Evolutionary conservation across 345 rosid genomes (phyloP), one percentile per base, ranked within the genome.

Genomic region (Syzygium aromaticum): DNA sequence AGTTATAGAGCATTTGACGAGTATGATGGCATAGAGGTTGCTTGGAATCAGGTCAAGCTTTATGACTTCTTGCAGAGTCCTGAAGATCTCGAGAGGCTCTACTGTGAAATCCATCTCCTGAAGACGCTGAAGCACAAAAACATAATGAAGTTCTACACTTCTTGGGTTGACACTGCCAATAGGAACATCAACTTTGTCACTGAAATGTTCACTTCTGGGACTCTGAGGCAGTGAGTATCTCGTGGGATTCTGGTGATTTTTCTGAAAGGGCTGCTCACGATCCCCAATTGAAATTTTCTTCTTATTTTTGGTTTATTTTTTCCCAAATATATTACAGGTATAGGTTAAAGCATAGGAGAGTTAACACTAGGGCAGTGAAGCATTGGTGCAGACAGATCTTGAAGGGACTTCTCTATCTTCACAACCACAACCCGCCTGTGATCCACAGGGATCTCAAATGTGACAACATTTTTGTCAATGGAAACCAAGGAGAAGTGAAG

Each of bases 1-100:
- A 98, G 99, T 84, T 98, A 98, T 57, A 94, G 94, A 90, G 99
- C 95, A 88, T 95, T 96, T 92, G 99, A 96, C 91, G 98, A 98
- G 92, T 98, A 94, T 86, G 94, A 93, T 84, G 99, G 99, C 85
- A 95, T 95, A 90, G 99, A 98, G 89, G 98, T 98, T 90, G 99
- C 99, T 88, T 98, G 99, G 99, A 98, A 98, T 89, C 99, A 96
- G 89, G 98, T 98, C 90, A 98, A 95, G 93, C 97, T 98, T 85
- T 93, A 94, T 87, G 98, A 96, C 92, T 96, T 96, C 93, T 84
- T 96, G 73, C 98, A 94, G 85, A 95, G 97, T 89, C 98, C 99
- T 84, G 96, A 98, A 87, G 99, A 96, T 88, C 97, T 98, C 52
- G 97, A 98, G 88, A 96, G 99, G 89, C 96, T 96, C 21, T 98